Conservation (phyloP, 306 rosid species). For the Pueraria montana region DNA sequence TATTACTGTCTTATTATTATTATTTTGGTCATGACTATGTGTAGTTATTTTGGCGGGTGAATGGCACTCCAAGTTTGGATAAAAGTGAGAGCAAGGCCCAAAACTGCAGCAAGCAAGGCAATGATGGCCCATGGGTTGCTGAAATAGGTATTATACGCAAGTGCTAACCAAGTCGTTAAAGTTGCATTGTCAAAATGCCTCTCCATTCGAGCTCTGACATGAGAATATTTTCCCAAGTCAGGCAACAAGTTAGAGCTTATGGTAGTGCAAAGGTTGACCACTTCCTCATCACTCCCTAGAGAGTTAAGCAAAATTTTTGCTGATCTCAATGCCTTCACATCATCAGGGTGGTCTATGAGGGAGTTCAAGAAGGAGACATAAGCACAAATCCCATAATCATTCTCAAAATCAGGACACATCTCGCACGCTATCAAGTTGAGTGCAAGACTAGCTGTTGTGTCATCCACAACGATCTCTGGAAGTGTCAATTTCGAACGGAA, state of each 20-base stretch:
- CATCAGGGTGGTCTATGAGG: conserved; percentile 49
- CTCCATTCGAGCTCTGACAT: not conserved
- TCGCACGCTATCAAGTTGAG: conserved; percentile 1
- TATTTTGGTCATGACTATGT: too few relatives aligned
- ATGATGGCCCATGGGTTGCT: too few relatives aligned
- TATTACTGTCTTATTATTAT: too few relatives aligned
- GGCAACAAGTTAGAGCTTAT: conserved; percentile 21
- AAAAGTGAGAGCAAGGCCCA: too few relatives aligned
- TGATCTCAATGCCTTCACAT: conserved; percentile 29
- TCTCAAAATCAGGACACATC: conserved; percentile 51
- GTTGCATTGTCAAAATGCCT: too few relatives aligned
- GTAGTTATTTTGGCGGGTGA: too few relatives aligned
- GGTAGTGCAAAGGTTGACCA: conserved; percentile 39
- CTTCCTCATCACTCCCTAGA: conserved; percentile 54
- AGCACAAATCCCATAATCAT: conserved; percentile 41
- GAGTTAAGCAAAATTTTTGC: too few relatives aligned
- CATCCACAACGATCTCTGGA: conserved; percentile 1
- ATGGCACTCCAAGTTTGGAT: too few relatives aligned
- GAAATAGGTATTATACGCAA: too few relatives aligned
- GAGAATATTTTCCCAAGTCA: not conserved
- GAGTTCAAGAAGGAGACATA: conserved; percentile 47
- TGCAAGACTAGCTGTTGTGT: not conserved
- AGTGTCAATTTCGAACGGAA: too few relatives aligned
- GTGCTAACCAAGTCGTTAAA: too few relatives aligned
- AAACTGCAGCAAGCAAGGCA: too few relatives aligned